phyloP scores from a whole-genome alignment of 2,329 filamentous ascomycete species.

The Clarireedia homoeocarpa region DNA sequence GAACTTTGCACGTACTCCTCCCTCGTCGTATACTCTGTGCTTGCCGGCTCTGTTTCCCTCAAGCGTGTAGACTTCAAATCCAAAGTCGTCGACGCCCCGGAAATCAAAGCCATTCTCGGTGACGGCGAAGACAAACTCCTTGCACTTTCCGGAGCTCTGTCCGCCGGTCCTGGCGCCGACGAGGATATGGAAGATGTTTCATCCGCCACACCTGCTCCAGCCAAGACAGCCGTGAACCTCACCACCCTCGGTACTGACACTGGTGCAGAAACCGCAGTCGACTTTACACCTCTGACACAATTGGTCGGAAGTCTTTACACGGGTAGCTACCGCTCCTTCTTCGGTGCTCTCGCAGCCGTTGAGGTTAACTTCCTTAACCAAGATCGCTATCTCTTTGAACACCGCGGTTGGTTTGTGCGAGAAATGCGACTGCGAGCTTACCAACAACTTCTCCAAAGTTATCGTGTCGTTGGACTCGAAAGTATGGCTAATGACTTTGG shows the following conservation, averaged over 20 bases:
- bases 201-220: constrained; percentile 42
- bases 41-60: constrained; percentile 87
- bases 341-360: constrained; percentile 78
- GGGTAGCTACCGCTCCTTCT: constrained; percentile 91
- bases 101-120: constrained; percentile 95
- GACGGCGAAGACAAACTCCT: constrained; percentile 81
- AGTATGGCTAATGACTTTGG: constrained; percentile 98
- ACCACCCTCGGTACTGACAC: constrained; percentile 67
- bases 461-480: constrained; percentile 90
- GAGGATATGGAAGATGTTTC: constrained; percentile 63
- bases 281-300: constrained; percentile 81
- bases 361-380: constrained; percentile 91
- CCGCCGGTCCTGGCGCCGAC: constrained; percentile 73
- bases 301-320: constrained; percentile 88
- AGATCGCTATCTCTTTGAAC: constrained; percentile 92
- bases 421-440: constrained; percentile 97
- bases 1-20: constrained; percentile 96
- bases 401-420: constrained; percentile 93
- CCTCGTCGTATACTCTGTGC: constrained; percentile 89
- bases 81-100: constrained; percentile 95
- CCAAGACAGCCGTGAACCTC: constrained; percentile 75
- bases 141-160: constrained; percentile 71
- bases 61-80: constrained; percentile 98
- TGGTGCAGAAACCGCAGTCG: constrained; percentile 72
- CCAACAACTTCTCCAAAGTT: constrained; percentile 94